Conservation (phyloP, 75 land plant genomes). For the Azolla pinnata region DNA sequence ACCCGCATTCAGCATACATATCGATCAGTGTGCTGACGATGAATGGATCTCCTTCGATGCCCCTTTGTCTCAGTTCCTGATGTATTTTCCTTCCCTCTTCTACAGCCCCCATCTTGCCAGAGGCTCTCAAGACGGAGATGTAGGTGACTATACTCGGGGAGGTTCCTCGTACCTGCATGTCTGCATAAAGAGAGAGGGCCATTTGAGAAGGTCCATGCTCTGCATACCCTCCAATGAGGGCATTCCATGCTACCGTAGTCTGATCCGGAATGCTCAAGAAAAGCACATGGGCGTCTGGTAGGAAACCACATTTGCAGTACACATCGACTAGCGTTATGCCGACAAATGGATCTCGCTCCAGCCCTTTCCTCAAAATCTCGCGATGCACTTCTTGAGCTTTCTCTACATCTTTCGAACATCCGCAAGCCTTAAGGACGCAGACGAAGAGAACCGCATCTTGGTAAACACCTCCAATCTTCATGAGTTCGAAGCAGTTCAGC, state of each 20-base stretch:
- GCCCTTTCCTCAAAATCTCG: not conserved
- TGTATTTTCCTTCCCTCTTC: not conserved
- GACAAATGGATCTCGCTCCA: not conserved
- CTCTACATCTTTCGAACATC: not conserved
- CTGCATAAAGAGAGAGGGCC: constrained; percentile 34
- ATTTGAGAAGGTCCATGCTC: constrained; percentile 26
- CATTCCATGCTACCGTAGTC: constrained; percentile 52
- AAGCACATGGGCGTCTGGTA: constrained; percentile 35
- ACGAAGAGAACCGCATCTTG: not conserved
- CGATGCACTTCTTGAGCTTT: not conserved
- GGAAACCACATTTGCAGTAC: constrained; percentile 46
- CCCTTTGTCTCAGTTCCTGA: not conserved
- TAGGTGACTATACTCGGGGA: constrained; percentile 59
- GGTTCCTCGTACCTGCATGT: constrained; percentile 31
- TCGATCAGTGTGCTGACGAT: not conserved
- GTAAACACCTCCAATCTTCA: not conserved
- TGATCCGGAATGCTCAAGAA: constrained; percentile 50
- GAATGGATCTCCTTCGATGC: not conserved
- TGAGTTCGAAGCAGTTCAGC: constrained; percentile 1
- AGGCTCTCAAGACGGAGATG: not conserved
- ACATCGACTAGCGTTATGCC: constrained; percentile 38
- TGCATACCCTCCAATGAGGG: constrained; percentile 48
- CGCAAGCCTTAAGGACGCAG: not conserved
- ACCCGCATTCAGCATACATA: constrained; percentile 1
- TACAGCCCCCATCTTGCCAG: not conserved